Base-by-base conservation (phyloP, 495 filamentous ascomycete genomes). In the Chaetomium tenue region DNA sequence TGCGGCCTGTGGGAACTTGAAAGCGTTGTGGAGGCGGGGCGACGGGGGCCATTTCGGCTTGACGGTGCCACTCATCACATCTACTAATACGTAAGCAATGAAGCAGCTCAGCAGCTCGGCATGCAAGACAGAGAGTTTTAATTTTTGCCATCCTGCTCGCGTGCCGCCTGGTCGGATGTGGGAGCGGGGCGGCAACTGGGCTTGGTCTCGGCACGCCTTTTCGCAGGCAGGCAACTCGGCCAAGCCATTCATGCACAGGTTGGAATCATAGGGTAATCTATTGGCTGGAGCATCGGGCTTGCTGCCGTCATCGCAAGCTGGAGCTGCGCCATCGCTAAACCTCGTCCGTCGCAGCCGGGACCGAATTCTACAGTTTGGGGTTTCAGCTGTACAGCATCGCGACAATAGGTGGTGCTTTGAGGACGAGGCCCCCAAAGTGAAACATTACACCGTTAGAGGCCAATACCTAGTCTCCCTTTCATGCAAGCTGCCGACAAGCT, bases 281-380 rank as follows among this genome's bases (percentile, higher is more conserved):
- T 61, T 61, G 59, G 59, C 18, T 20, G 5, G 9, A 40, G 25
- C 4, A 23, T 3, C 33, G 1, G 22, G 2, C 52, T 57, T 18
- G 55, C 58, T 72, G 63, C 65, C 68, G 70, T 72, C 70, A 72
- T 72, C 61, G 61, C 57, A 20, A 46, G 42, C 1, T 60, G 15
- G 5, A 57, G 60, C 33, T 54, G 57, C 70, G 63, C 70, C 64
- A 68, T 68, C 56, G 9, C 50, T 16, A 15, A 37, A 37, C 9
- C 7, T 6, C 7, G 12, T 18, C 18, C 61, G 16, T n/a, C 42
- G 30, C 40, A 59, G 23, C 15, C 33, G 44, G n/a, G 44, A 18
- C 28, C 28, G 28, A 30, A 30, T 30, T 30, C 28, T 20, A n/a
- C 13, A 18, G n/a, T 4, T 13, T 7, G 11, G 13, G 16, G n/a